phyloP scores from a whole-genome alignment of 2,329 filamentous ascomycete species.

The Penicillium paneum region DNA sequence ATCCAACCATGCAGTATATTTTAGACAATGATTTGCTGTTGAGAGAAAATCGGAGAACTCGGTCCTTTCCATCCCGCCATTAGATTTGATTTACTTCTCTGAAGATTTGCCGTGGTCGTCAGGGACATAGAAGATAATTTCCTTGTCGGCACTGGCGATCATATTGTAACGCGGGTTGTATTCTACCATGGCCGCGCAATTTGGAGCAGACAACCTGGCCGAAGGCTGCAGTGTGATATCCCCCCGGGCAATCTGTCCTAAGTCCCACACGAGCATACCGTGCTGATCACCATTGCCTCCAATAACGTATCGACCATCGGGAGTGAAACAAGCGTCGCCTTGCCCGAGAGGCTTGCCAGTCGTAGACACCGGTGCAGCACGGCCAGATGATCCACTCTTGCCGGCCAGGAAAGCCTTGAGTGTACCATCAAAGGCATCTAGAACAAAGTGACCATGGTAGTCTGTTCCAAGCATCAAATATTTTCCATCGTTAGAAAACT shows the following conservation, averaged over 20 bases:
- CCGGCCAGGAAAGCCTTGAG: constrained; percentile 69
- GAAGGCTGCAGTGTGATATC: constrained; percentile 51
- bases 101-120: constrained; percentile 50
- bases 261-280: constrained; percentile 85
- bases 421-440: constrained; percentile 87
- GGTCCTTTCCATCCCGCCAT: background rate
- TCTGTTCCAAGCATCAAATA: constrained; percentile 79
- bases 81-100: constrained; percentile 29
- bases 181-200: constrained; percentile 69
- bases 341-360: constrained; percentile 53
- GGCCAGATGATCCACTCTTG: constrained; percentile 47
- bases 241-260: constrained; percentile 55
- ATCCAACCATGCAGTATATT: background rate
- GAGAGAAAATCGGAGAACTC: background rate
- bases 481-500: constrained; percentile 96
- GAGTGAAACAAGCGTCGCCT: constrained; percentile 82
- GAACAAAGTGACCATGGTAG: constrained; percentile 78
- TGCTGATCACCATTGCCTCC: constrained; percentile 67
- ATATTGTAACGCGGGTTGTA: constrained; percentile 93
- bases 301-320: constrained; percentile 84
- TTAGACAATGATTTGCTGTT: background rate
- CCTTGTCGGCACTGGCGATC: constrained; percentile 83
- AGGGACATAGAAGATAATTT: constrained; percentile 74
- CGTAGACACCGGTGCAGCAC: constrained; percentile 51
- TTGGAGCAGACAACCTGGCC: constrained; percentile 43